Evolutionary conservation across 106 monocot species (phyloP).

Genomic region (Dactylorhiza incarnata): DNA sequence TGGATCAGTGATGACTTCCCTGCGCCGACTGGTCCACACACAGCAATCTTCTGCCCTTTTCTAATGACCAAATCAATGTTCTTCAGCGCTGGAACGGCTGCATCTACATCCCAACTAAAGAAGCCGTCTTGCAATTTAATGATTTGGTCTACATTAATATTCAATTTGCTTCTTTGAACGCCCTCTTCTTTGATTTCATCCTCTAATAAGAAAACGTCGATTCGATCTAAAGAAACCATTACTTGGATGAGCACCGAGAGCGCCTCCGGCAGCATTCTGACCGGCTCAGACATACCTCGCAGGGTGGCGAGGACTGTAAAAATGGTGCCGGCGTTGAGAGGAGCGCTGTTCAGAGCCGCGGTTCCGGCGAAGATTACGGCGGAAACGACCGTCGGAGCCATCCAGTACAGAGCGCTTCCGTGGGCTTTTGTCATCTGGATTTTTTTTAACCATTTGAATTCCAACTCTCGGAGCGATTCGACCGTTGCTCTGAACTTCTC

Average conservation of each 20-base stretch:
- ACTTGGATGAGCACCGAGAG: conserved; percentile 62
- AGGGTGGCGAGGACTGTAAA: conserved; percentile 71
- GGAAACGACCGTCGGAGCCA: conserved; percentile 64
- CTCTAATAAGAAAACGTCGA: conserved; percentile 55
- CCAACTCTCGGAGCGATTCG: conserved; percentile 36
- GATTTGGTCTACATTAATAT: conserved; percentile 8
- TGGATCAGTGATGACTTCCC: conserved; percentile 65
- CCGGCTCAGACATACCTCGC: conserved; percentile 62
- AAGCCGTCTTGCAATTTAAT: conserved; percentile 24
- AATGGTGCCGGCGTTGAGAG: conserved; percentile 57
- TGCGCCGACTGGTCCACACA: conserved; percentile 73
- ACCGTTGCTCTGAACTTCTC: conserved; percentile 45
- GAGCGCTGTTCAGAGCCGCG: conserved; percentile 29
- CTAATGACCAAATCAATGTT: conserved; percentile 27
- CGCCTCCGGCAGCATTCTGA: conserved; percentile 68
- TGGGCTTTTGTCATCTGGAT: conserved; percentile 55
- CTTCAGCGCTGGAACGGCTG: conserved; percentile 26
- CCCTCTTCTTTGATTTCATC: conserved; percentile 56
- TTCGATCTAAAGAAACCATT: conserved; percentile 71
- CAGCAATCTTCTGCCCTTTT: conserved; percentile 55
- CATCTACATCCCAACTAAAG: conserved; percentile 48
- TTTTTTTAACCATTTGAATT: conserved; percentile 67
- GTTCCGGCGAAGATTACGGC: conserved; percentile 55
- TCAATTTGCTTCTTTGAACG: conserved; percentile 11
- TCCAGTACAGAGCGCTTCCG: conserved; percentile 60